Conservation (phyloP, 2,329 filamentous ascomycete genomes). For the Xylariaceae sp. region DNA sequence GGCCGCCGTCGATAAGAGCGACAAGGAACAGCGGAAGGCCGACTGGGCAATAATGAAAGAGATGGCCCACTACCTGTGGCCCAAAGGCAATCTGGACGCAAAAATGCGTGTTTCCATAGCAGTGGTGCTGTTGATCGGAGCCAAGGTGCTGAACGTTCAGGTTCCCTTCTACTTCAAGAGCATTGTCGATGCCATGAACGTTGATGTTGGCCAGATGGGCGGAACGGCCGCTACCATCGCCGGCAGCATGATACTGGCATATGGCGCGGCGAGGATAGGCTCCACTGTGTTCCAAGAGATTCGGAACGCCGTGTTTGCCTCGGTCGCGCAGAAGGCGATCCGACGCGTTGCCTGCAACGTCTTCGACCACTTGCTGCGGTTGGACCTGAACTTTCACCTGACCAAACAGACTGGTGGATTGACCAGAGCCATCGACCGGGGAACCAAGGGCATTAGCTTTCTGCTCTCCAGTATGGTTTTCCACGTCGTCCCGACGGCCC, state of each 20-base stretch:
- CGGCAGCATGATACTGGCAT: conserved; percentile 87
- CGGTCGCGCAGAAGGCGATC: conserved; percentile 94
- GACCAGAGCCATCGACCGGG: conserved; percentile 88
- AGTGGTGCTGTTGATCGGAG: conserved; percentile 75
- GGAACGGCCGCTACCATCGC: conserved; percentile 84
- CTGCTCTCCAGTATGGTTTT: conserved; percentile 97
- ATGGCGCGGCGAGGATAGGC: conserved; percentile 81
- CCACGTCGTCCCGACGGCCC: conserved; percentile 84
- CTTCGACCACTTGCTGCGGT: conserved; percentile 77
- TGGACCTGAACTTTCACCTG: conserved; percentile 91
- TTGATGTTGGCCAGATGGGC: conserved; percentile 80
- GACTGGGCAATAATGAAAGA: conserved; percentile 99
- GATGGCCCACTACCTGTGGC: conserved; percentile 95
- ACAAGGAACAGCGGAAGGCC: conserved; percentile 85
- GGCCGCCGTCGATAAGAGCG: conserved; percentile 58
- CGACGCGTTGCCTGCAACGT: conserved; percentile 85
- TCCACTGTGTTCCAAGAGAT: conserved; percentile 88
- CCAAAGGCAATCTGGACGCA: conserved; percentile 73
- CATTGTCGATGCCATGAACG: conserved; percentile 96
- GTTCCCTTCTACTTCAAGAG: conserved; percentile 99
- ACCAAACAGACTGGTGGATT: conserved; percentile 90
- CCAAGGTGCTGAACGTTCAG: conserved; percentile 94
- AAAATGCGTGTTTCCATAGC: conserved; percentile 80
- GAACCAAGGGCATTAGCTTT: conserved; percentile 98
- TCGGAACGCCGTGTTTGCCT: conserved; percentile 93